phyloP scores from a whole-genome alignment of 2,329 filamentous ascomycete genomes.

The Paramyrothecium sp. region DNA sequence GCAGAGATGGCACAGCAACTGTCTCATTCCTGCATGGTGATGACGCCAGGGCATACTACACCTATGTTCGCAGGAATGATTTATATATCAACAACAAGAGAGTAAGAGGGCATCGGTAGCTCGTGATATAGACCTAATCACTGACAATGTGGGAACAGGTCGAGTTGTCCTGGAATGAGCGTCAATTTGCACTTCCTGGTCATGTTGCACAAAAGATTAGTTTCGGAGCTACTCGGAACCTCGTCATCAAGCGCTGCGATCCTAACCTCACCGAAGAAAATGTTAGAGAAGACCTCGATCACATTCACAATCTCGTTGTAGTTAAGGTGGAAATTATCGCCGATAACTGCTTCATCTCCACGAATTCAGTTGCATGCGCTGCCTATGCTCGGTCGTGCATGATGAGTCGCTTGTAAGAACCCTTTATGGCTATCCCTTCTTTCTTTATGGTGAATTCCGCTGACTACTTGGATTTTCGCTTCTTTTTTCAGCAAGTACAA shows the following conservation, averaged over 20 bases:
- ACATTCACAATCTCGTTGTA: conserved; percentile 77
- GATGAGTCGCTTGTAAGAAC: conserved; percentile 57
- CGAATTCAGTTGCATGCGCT: conserved; percentile 75
- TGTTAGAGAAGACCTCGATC: conserved; percentile 73
- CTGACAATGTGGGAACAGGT: conserved; percentile 46
- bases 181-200: conserved; percentile 63
- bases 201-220: conserved; percentile 65
- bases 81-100: conserved; percentile 68
- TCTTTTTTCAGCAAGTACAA: conserved; percentile 60
- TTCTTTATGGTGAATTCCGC: background rate
- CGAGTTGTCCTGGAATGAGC: conserved; percentile 66
- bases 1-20: conserved; percentile 56
- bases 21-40: conserved; percentile 69
- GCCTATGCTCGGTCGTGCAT: conserved; percentile 77
- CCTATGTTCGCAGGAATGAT: conserved; percentile 62
- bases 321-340: conserved; percentile 60
- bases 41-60: conserved; percentile 63
- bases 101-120: conserved; percentile 41
- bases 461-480: background rate
- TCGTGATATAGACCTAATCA: too few species aligned
- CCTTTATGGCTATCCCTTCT: background rate
- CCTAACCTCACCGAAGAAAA: conserved; percentile 58
- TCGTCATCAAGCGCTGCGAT: conserved; percentile 63
- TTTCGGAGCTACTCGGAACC: conserved; percentile 69
- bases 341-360: conserved; percentile 65